These are phyloP conservation scores for Bifiguratus adelaidae DNA, from an alignment of 192 early-diverging fungal species.

Conservation along the genomic window DNA sequence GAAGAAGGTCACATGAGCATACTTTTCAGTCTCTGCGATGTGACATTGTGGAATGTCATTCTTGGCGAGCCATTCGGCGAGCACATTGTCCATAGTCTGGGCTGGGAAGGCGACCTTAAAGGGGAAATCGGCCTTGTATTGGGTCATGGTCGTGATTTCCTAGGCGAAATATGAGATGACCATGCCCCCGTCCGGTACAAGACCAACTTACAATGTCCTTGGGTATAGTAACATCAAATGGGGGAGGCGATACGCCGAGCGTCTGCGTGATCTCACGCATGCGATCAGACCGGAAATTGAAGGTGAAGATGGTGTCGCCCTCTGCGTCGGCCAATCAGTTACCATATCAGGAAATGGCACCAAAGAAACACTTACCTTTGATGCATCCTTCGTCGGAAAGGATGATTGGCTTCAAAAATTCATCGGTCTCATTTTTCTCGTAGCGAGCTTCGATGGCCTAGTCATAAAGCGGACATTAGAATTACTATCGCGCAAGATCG, in stretches of 20 bases:
- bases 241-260: slow-evolving; percentile 75
- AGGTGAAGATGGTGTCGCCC: slow-evolving; percentile 90
- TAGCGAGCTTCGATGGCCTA: slow-evolving; percentile 79
- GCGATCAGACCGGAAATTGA: slow-evolving; percentile 98
- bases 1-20: slow-evolving; percentile 99
- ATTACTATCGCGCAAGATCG: background rate
- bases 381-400: slow-evolving; percentile 70
- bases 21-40: slow-evolving; percentile 99
- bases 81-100: slow-evolving; percentile 94
- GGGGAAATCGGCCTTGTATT: slow-evolving; percentile 95
- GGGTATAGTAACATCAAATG: slow-evolving; percentile 76
- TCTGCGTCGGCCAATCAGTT: slow-evolving; percentile 22
- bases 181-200: slow-evolving; percentile 1
- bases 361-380: slow-evolving; percentile 8
- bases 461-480: background rate
- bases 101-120: slow-evolving; percentile 95
- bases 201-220: slow-evolving; percentile 50
- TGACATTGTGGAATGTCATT: slow-evolving; percentile 84
- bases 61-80: slow-evolving; percentile 95
- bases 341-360: background rate
- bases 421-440: slow-evolving; percentile 89
- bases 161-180: slow-evolving; percentile 12
- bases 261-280: slow-evolving; percentile 89
- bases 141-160: slow-evolving; percentile 90
- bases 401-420: slow-evolving; percentile 99